A percentile compares a stretch with the other conserved stretches of the same genome.
Conservation (phyloP, 805 yeast genomes). For the Candida andamanensis region DNA sequence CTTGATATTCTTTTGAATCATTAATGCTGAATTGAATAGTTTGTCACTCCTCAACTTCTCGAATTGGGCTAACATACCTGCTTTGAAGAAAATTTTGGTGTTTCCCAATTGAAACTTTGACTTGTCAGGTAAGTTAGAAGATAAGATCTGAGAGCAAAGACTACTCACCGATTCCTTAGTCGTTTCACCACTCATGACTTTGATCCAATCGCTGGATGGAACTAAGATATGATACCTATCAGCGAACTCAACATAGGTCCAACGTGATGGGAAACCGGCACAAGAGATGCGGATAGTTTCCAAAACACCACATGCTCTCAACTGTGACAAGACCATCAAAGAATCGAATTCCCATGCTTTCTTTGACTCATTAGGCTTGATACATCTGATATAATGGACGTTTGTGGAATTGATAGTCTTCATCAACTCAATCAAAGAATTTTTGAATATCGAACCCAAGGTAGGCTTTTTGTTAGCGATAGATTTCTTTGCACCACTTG, state of each 20-base stretch:
- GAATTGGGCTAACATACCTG: constrained; percentile 90
- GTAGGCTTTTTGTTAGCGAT: constrained; percentile 76
- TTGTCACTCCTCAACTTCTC: constrained; percentile 83
- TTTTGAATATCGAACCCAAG: constrained; percentile 89
- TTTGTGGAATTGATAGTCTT: constrained; percentile 87
- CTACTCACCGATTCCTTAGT: constrained; percentile 53
- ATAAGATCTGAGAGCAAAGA: constrained; percentile 66
- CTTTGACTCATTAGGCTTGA: constrained; percentile 92
- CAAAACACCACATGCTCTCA: constrained; percentile 97
- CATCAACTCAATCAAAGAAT: constrained; percentile 90
- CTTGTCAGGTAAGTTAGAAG: constrained; percentile 57
- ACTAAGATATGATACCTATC: constrained; percentile 81
- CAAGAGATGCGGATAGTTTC: constrained; percentile 95
- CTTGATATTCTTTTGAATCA: constrained; percentile 80
- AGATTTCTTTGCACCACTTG: constrained; percentile 27
- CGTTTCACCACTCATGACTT: constrained; percentile 47
- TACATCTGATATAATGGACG: constrained; percentile 95
- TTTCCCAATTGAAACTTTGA: constrained; percentile 84
- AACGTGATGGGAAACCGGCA: constrained; percentile 96
- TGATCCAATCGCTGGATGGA: constrained; percentile 63
- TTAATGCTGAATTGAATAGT: constrained; percentile 68
- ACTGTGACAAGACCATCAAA: constrained; percentile 88
- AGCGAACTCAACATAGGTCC: constrained; percentile 92
- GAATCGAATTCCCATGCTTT: constrained; percentile 96
- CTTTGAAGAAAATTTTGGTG: constrained; percentile 90